Evolutionary conservation across 2,329 filamentous ascomycete genomes (phyloP).

Genomic region (Sporothrix euskadiensis): DNA sequence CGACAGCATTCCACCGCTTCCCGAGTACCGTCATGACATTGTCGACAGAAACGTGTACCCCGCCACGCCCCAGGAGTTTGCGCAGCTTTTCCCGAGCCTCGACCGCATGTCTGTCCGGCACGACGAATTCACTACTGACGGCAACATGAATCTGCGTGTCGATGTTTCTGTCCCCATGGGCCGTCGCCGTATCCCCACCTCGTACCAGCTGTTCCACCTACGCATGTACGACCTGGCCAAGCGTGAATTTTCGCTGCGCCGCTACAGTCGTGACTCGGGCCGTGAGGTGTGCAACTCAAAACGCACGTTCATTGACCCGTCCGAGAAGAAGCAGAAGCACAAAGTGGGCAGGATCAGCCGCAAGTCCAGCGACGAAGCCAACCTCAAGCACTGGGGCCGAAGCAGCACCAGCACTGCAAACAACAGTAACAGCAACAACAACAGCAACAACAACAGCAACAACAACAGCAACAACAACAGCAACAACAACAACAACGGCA

Average conservation of each 20-base stretch:
- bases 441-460: not conserved
- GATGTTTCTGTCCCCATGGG: conserved; percentile 68
- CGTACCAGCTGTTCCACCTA: conserved; percentile 78
- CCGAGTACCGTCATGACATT: conserved; percentile 61
- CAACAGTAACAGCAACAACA: not conserved
- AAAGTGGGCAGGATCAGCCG: conserved; percentile 47
- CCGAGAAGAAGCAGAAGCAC: conserved; percentile 38
- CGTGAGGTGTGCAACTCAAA: conserved; percentile 87
- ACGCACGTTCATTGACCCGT: conserved; percentile 64
- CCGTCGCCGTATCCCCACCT: conserved; percentile 63
- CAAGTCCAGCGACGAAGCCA: conserved; percentile 42
- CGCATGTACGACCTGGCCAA: conserved; percentile 89
- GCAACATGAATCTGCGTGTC: conserved; percentile 93
- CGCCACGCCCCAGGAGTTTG: conserved; percentile 80
- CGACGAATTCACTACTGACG: conserved; percentile 85
- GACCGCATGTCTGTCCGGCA: conserved; percentile 80
- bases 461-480: not conserved
- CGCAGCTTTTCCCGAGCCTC: conserved; percentile 80
- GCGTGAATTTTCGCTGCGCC: conserved; percentile 84
- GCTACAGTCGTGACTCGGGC: conserved; percentile 90
- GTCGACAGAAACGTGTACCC: conserved; percentile 68
- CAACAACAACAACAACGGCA: not conserved
- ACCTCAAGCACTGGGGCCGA: conserved; percentile 23
- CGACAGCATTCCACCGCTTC: conserved; percentile 54
- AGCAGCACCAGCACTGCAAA: conserved; percentile 25